Conservation (phyloP, 805 yeast species). For the Candida taoyuanica region DNA sequence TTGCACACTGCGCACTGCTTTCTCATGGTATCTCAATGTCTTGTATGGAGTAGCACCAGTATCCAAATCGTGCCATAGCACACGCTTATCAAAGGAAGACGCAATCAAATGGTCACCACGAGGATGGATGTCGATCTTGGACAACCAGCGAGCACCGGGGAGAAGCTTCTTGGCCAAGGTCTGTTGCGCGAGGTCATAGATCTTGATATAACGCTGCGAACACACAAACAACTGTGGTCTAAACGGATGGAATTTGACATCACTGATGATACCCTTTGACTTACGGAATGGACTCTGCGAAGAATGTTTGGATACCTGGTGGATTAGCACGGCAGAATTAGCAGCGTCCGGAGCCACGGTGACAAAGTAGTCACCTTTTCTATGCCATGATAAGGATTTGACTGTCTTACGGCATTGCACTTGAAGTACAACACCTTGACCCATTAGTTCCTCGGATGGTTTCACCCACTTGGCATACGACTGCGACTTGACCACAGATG, state of each 20-base stretch:
- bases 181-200: slow-evolving; percentile 88
- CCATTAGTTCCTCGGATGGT: slow-evolving; percentile 59
- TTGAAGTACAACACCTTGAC: slow-evolving; percentile 67
- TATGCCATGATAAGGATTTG: slow-evolving; percentile 89
- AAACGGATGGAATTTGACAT: slow-evolving; percentile 95
- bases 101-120: slow-evolving; percentile 93
- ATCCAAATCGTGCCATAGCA: slow-evolving; percentile 96
- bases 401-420: slow-evolving; percentile 65
- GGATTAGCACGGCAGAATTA: slow-evolving; percentile 84
- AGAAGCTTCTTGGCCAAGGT: slow-evolving; percentile 72
- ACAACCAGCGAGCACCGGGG: slow-evolving; percentile 96
- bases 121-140: slow-evolving; percentile 90
- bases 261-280: slow-evolving; percentile 91
- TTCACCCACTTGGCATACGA: slow-evolving; percentile 79
- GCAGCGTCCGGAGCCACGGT: slow-evolving; percentile 94
- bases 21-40: slow-evolving; percentile 89
- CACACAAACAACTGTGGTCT: slow-evolving; percentile 91
- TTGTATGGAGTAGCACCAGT: slow-evolving; percentile 86
- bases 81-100: slow-evolving; percentile 90
- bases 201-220: slow-evolving; percentile 86
- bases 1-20: slow-evolving; percentile 83
- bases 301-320: slow-evolving; percentile 88
- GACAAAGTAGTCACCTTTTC: slow-evolving; percentile 95
- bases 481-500: slow-evolving; percentile 38
- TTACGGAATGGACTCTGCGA: slow-evolving; percentile 95